Base-by-base conservation (phyloP, 2,329 filamentous ascomycete genomes). In the Ceratocystis eucalypticola region DNA sequence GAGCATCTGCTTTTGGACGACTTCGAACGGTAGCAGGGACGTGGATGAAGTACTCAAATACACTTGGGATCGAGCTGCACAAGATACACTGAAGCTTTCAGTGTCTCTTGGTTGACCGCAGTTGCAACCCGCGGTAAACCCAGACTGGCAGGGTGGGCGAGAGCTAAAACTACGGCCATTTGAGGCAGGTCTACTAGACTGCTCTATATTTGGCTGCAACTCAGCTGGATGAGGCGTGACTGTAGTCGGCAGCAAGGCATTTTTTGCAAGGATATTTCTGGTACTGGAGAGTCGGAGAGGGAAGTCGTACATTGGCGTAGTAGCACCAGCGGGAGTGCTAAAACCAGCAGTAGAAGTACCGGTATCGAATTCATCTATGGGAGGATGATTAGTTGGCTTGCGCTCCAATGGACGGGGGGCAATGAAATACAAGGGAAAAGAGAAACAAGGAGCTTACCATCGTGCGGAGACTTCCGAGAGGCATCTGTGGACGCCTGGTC, bases 271-370 rank as follows among this genome's bases (percentile, higher is more conserved):
- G 25, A 20, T 15, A 59, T 59, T 59, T n/a, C 28, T 45, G 17
- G 45, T 48, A 17, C n/a, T 48, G 15, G 8, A 33, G 15, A 65
- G 17, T 33, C 44, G 45, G 33, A 6, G 17, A 28, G 55, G 41
- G 44, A 61, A 2, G 25, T 20, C 55, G 44, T 65, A 65, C 64
- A 65, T 65, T 30, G 64, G 64, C n/a, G 64, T 65, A 3, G 64
- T 65, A 17, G 64, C 33, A 45, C 64, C 64, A 25, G 45, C 28
- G 2, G 55, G 64, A 15, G 41, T 61, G 28, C 33, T 50, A 8
- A 33, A 46, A 44, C 64, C 55, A 25, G 55, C 44, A 6, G 64
- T 61, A 1, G 64, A 65, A 33, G 55, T 28, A 41, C 41, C 44
- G 15, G 55, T 65, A 10, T 57, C 64, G 46, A 44, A 61, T 46